A percentile compares a stretch with the other conserved stretches of the same genome.
phyloP scores from a whole-genome alignment of 164 flowering plant genomes.

The Aristolochia fimbriata region DNA sequence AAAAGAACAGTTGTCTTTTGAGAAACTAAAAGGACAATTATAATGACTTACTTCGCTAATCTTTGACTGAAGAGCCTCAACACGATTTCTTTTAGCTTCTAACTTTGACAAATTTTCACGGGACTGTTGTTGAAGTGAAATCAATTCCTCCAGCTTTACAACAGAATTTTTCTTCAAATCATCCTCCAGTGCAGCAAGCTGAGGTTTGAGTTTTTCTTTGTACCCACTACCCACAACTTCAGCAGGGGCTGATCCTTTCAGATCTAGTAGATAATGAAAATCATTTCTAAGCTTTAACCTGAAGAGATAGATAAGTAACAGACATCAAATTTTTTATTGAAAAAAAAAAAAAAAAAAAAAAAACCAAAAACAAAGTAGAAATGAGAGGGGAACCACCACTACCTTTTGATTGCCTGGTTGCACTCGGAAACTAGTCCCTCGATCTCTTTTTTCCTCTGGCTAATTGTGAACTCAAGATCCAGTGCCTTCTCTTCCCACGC shows the following conservation, averaged over 20 bases:
- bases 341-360: not conserved
- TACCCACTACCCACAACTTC: constrained; percentile 73
- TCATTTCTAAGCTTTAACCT: constrained; percentile 73
- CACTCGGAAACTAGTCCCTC: constrained; percentile 56
- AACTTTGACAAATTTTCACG: constrained; percentile 38
- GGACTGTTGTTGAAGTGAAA: constrained; percentile 52
- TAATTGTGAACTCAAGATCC: constrained; percentile 46
- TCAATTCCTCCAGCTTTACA: constrained; percentile 40
- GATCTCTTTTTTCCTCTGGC: constrained; percentile 61
- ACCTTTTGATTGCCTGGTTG: constrained; percentile 68
- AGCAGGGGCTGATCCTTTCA: constrained; percentile 49
- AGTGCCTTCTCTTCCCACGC: constrained; percentile 85
- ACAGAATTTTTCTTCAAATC: constrained; percentile 34
- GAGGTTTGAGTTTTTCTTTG: constrained; percentile 60
- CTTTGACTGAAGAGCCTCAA: constrained; percentile 42
- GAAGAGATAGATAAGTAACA: constrained; percentile 4
- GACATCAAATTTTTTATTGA: not conserved
- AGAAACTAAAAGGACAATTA: no score
- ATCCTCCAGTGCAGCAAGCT: constrained; percentile 36
- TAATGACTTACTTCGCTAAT: constrained; percentile 42
- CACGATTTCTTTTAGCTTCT: constrained; percentile 43
- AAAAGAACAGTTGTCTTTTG: no score
- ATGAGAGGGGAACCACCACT: not conserved
- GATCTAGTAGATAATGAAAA: constrained; percentile 47
- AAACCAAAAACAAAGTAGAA: no score